A percentile compares a stretch with the other conserved stretches of the same genome.
These are phyloP conservation scores for Aegle marmelos DNA, from an alignment of 345 rosid species.

Conservation along the genomic window DNA sequence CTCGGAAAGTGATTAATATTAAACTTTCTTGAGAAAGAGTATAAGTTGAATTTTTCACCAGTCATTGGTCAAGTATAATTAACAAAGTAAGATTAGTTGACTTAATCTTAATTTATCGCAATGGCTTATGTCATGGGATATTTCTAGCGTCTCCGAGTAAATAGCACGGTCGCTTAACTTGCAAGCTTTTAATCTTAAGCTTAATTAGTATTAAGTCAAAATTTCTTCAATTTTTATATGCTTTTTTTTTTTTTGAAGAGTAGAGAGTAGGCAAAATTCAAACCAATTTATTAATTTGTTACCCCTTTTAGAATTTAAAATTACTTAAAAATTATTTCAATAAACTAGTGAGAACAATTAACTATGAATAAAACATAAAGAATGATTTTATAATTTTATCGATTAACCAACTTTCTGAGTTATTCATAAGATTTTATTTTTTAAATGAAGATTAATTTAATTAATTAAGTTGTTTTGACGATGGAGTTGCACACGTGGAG, in stretches of 20 bases:
- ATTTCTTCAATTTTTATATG: no score
- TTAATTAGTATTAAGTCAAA: not conserved
- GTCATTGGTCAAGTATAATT: not conserved
- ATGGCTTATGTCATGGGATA: slow-evolving; percentile 10
- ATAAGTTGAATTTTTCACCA: not conserved
- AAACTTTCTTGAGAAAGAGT: not conserved
- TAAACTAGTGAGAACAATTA: no score
- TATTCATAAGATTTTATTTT: no score
- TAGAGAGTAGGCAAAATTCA: no score
- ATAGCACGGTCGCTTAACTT: slow-evolving; percentile 15
- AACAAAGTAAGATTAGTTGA: slow-evolving; percentile 4
- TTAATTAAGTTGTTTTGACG: not conserved
- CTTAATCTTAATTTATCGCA: slow-evolving; percentile 13
- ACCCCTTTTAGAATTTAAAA: no score
- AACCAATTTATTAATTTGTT: no score
- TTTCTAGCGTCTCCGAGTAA: not conserved
- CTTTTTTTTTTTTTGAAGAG: no score
- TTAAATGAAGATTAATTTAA: no score
- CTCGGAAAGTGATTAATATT: slow-evolving; percentile 3
- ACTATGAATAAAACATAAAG: no score
- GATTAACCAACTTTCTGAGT: no score
- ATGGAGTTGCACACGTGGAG: slow-evolving; percentile 19
- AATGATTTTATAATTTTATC: no score
- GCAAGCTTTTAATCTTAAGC: slow-evolving; percentile 10
- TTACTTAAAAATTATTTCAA: no score